A percentile compares a stretch with the other conserved stretches of the same genome.
These are phyloP conservation scores for Apiotrichum akiyoshidainum DNA, from an alignment of 1,284 basidiomycete genomes.

Conservation along the genomic window DNA sequence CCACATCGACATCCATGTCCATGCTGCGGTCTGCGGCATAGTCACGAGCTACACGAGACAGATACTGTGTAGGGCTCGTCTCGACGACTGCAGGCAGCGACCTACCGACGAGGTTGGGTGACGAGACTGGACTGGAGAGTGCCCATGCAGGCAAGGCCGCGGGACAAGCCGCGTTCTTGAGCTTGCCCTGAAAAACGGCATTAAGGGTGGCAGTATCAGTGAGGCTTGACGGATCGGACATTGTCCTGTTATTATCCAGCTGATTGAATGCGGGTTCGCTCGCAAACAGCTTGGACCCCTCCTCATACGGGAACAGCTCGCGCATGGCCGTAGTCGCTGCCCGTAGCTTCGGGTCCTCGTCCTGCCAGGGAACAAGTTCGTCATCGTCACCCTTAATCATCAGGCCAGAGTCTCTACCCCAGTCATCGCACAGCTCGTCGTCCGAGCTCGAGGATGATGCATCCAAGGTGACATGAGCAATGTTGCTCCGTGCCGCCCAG, in stretches of 20 bases:
- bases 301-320: constrained; percentile 36
- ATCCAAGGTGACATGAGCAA: constrained; percentile 23
- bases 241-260: constrained; percentile 33
- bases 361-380: constrained; percentile 27
- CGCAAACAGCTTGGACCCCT: constrained; percentile 3
- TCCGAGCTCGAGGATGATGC: constrained; percentile 43
- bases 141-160: constrained; percentile 35
- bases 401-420: constrained; percentile 36
- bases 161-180: constrained; percentile 29
- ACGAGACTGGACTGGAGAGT: constrained; percentile 38
- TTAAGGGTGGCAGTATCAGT: constrained; percentile 25
- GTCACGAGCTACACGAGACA: constrained; percentile 23
- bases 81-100: constrained; percentile 20
- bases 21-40: constrained; percentile 11
- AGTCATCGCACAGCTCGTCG: constrained; percentile 43
- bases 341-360: constrained; percentile 39
- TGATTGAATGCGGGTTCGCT: constrained; percentile 28
- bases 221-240: constrained; percentile 30
- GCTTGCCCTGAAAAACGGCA: constrained; percentile 23
- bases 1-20: constrained; percentile 36
- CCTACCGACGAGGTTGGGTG: constrained; percentile 27
- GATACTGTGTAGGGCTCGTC: constrained; percentile 36
- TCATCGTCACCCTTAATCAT: constrained; percentile 32
- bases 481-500: constrained; percentile 34
- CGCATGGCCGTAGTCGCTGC: constrained; percentile 45